Base-by-base conservation (phyloP, 1,139 yeast genomes). In the Maudiozyma humilis region DNA sequence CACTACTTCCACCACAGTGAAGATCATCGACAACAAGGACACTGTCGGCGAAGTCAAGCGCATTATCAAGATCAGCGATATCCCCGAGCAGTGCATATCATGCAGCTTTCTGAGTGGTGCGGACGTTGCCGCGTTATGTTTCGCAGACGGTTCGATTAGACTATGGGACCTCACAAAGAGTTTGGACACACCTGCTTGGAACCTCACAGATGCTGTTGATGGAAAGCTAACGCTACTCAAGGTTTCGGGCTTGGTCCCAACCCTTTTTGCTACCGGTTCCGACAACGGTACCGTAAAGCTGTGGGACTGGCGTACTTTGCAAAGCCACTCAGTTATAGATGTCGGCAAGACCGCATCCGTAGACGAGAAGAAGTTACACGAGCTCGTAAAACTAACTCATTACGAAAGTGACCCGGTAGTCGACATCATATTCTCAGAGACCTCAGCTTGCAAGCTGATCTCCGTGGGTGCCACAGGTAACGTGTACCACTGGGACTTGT, bases 401-500 rank as follows among this genome's bases (percentile, higher is more conserved):
- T 43, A 51, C 4, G 55, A 53, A 7, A 52, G 48, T 3, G 62
- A 59, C 31, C 49, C 53, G 2, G 59, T 61, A 4, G 52, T 44
- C 3, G 57, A 53, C 33, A 46, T 61, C 8, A 48, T 50, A 36
- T 59, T 59, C 44, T 55, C 60, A 1, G 36, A 45, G 14, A 47
- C 49, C 3, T 50, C 54, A 1, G 55, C 64, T 4, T 48, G 53
- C 12, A 54, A 55, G 30, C 50, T 61, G 32, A 41, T 62, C 18
- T 45, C 63, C 2, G 57, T 60, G 16, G 63, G 64, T 16, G 46
- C 44, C 2, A 43, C 52, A 6, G 66, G 66, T n/a, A 58, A 54
- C 40, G 54, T 62, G 8, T 61, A 59, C 42, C 64, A 60, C 25
- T 62, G 66, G 66, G 57, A 59, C 43, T 32, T 59, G 33, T 49